Base-by-base conservation (phyloP, 2,329 filamentous ascomycete species). In the Aspergillus viridinutans region DNA sequence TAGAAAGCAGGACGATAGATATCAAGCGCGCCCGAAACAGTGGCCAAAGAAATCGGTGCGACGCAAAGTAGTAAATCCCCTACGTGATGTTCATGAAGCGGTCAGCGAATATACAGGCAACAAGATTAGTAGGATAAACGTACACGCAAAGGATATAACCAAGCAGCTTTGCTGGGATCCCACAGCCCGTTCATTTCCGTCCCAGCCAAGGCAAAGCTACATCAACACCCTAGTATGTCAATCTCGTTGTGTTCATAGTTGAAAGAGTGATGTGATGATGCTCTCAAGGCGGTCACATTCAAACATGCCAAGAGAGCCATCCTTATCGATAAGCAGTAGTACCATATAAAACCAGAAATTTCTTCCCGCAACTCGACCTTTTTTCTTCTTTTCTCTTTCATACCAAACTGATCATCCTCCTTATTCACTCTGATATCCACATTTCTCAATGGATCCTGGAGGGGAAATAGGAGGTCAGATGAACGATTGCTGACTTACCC, bases 11-110 rank as follows among this genome's bases (percentile, higher is more conserved):
- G 2, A 90, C 84, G 28, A 96, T 82, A 0, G 93, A 92, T 0
- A 97, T 75, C 2, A 99, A 79, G 17, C 92, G 86, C 25, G 89
- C 81, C 56, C 84, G 80, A 62, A 96, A 88, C 1, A 97, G 82
- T 25, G 92, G 92, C 74, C 89, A 95, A 63, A 94, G 88, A 65
- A 89, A 91, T 23, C 85, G 86, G 70, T 92, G 89, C 32, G 83
- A 80, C 52, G 85, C 64, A 74, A 95, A 96, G 76, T 93, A 96
- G 77, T 85, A 86, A 68, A 97, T 86, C 61, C 94, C 93, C 75
- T 87, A 25, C 20, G 8, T 1, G 14, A 43, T 4, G 45, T 62
- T 51, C 61, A 57, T 45, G 49, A 20, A 54, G 48, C 58, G 48
- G 38, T 45, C 21, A 40, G 23, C 32, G 20, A 50, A 14, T 50